These are phyloP conservation scores for Leptomonas seymouri DNA, from an alignment of 208 protist genomes.

Conservation along the genomic window DNA sequence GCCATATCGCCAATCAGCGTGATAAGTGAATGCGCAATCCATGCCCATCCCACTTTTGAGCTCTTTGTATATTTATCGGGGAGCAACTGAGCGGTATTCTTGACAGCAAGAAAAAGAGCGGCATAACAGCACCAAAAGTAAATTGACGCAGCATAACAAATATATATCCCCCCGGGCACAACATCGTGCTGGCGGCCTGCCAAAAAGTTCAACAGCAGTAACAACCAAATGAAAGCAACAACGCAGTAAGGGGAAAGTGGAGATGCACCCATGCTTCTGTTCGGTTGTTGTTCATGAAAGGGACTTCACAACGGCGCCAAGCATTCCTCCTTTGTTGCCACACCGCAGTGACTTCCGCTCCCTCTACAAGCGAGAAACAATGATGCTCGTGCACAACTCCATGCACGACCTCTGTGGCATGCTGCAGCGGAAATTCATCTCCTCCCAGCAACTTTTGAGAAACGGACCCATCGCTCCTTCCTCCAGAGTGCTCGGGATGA, in stretches of 20 bases:
- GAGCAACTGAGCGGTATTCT: too few relatives aligned
- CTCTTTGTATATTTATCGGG: too few relatives aligned
- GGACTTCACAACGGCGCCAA: too few relatives aligned
- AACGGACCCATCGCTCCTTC: conserved; percentile 48
- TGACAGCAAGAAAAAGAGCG: too few relatives aligned
- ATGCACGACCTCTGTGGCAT: conserved; percentile 33
- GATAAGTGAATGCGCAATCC: too few relatives aligned
- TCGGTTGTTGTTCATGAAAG: too few relatives aligned
- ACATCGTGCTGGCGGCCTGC: too few relatives aligned
- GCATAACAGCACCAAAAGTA: too few relatives aligned
- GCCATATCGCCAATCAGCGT: too few relatives aligned
- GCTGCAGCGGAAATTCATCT: conserved; percentile 54
- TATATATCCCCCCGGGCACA: too few relatives aligned
- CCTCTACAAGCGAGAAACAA: conserved; percentile 16
- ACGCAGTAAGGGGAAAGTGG: background rate
- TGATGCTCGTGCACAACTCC: conserved; percentile 23
- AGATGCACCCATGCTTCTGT: background rate
- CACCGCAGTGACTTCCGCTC: background rate
- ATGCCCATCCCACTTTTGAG: too few relatives aligned
- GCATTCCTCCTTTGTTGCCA: background rate
- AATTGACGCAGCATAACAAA: too few relatives aligned
- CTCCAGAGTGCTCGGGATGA: conserved; percentile 71
- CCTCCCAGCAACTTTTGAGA: conserved; percentile 67
- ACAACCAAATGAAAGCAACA: background rate
- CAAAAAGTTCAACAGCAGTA: conserved; percentile 1